phyloP scores from a whole-genome alignment of 768 basidiomycete species.

The Auricularia heimuer region DNA sequence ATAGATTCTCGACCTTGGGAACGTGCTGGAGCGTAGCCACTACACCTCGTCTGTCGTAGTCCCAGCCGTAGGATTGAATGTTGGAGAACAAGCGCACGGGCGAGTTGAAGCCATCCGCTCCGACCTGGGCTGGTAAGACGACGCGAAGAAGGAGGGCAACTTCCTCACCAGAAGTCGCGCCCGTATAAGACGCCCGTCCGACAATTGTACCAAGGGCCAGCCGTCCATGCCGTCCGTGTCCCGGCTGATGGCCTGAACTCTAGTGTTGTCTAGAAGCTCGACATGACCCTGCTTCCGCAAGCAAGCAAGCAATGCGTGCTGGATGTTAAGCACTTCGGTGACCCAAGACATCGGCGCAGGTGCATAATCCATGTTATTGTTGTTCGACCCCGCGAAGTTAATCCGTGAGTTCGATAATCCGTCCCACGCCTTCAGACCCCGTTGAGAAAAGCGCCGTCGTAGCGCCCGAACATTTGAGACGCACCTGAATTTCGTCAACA shows the following conservation, averaged over 20 bases:
- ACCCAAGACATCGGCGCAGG: slow-evolving; percentile 58
- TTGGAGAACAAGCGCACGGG: slow-evolving; percentile 81
- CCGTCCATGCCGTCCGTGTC: slow-evolving; percentile 37
- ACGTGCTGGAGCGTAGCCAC: slow-evolving; percentile 80
- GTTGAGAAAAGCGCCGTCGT: background rate
- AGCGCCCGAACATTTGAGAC: slow-evolving; percentile 8
- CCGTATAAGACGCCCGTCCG: slow-evolving; percentile 53
- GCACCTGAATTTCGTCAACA: slow-evolving; percentile 79
- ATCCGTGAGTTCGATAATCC: slow-evolving; percentile 76
- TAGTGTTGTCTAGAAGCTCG: slow-evolving; percentile 59
- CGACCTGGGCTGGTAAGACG: slow-evolving; percentile 44
- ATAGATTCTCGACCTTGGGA: slow-evolving; percentile 40
- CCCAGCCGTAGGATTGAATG: slow-evolving; percentile 85
- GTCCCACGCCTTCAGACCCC: slow-evolving; percentile 71
- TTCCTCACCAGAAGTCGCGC: slow-evolving; percentile 63
- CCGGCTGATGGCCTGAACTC: slow-evolving; percentile 58
- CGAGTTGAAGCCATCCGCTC: slow-evolving; percentile 92
- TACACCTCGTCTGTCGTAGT: slow-evolving; percentile 80
- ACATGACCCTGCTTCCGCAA: slow-evolving; percentile 36
- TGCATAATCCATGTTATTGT: slow-evolving; percentile 26
- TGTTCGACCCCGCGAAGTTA: slow-evolving; percentile 49
- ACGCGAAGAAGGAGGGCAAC: background rate
- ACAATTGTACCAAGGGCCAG: slow-evolving; percentile 76
- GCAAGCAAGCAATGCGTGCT: slow-evolving; percentile 66
- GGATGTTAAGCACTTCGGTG: slow-evolving; percentile 89